phyloP scores from a whole-genome alignment of 1,284 basidiomycete species.

The Trametes versicolor region DNA sequence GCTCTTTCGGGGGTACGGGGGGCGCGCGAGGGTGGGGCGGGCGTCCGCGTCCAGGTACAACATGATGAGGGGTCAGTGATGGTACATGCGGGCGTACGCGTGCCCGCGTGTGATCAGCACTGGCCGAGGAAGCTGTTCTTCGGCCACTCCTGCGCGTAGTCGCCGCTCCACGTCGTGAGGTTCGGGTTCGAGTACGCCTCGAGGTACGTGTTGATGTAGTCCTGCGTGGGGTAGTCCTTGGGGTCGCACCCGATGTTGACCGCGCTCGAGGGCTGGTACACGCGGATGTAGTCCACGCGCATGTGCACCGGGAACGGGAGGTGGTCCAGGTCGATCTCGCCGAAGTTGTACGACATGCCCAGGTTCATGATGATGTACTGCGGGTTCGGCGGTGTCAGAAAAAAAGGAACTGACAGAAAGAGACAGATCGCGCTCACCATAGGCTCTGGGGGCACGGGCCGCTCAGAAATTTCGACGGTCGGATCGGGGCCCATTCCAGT shows the following conservation, averaged over 20 bases:
- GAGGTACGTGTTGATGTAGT: conserved; percentile 56
- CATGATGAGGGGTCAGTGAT: not conserved
- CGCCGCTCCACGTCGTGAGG: conserved; percentile 50
- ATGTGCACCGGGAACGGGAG: conserved; percentile 58
- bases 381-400: not conserved
- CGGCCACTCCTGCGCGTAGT: conserved; percentile 48
- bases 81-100: not conserved
- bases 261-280: conserved; percentile 59
- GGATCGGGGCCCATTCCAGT: conserved; percentile 65
- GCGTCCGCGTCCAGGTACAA: too few species aligned
- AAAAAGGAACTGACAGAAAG: not conserved
- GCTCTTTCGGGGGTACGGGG: too few species aligned
- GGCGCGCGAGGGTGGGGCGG: too few species aligned
- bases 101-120: conserved; percentile 32
- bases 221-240: conserved; percentile 58
- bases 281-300: conserved; percentile 67
- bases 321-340: conserved; percentile 54
- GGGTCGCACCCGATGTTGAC: conserved; percentile 66
- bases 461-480: conserved; percentile 59
- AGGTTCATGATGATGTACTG: conserved; percentile 64
- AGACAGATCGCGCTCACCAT: conserved; percentile 53
- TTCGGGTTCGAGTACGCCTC: conserved; percentile 53
- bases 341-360: conserved; percentile 66
- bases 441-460: conserved; percentile 71
- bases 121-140: conserved; percentile 46